These are phyloP conservation scores for Eucalyptus marginata DNA, from an alignment of 345 rosid genomes.

Conservation along the genomic window DNA sequence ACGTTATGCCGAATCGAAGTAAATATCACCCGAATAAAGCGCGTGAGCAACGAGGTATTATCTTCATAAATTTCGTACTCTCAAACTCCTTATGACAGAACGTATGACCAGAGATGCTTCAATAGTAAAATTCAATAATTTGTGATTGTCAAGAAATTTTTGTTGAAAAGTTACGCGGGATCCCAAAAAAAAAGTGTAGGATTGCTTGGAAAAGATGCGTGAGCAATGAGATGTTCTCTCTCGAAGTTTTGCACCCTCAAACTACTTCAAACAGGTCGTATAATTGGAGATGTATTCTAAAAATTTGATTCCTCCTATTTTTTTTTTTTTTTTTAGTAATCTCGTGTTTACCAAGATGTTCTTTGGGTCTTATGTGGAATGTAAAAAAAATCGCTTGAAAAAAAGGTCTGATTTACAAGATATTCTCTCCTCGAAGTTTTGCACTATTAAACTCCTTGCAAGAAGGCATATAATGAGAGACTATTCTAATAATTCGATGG, in stretches of 20 bases:
- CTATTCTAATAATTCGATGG: background rate
- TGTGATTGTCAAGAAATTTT: too few species aligned
- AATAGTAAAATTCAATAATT: too few species aligned
- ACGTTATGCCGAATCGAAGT: background rate
- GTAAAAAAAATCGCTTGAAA: background rate
- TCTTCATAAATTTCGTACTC: background rate
- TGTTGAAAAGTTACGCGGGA: accelerated
- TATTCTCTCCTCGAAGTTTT: background rate
- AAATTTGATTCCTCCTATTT: background rate
- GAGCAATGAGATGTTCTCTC: background rate
- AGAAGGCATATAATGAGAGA: background rate
- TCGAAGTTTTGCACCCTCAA: background rate
- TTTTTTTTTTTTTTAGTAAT: background rate
- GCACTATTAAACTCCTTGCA: background rate
- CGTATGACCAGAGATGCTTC: too few species aligned
- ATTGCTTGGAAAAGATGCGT: too few species aligned
- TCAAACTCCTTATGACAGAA: background rate
- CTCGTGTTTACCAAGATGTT: background rate
- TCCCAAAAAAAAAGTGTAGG: too few species aligned
- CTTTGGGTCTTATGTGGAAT: background rate
- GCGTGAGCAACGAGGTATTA: background rate
- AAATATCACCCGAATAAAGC: background rate
- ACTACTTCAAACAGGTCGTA: accelerated
- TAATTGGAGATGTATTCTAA: accelerated
- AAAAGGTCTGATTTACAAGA: background rate